A percentile compares a stretch with the other conserved stretches of the same genome.
Conservation (phyloP, 2,329 filamentous ascomycete genomes). For the Botryosphaeria dothidea region DNA sequence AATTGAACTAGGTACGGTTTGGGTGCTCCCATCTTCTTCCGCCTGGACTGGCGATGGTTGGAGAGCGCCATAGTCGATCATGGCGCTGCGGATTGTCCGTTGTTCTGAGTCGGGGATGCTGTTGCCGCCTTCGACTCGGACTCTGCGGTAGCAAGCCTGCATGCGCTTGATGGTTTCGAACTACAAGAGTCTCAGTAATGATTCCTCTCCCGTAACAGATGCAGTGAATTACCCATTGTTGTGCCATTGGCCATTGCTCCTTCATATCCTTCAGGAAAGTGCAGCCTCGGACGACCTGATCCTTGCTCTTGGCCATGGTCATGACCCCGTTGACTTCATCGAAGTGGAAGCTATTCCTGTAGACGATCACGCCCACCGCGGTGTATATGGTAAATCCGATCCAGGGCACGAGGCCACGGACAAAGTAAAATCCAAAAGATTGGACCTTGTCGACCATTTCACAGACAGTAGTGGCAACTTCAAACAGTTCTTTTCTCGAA, state of each 20-base stretch:
- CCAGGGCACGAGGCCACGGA: constrained; percentile 42
- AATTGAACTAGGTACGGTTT: neutral
- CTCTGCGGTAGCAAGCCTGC: constrained; percentile 42
- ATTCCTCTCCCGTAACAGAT: neutral
- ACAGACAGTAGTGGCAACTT: constrained; percentile 37
- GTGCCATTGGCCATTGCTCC: constrained; percentile 43
- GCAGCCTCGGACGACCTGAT: constrained; percentile 38
- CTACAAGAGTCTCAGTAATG: constrained; percentile 21
- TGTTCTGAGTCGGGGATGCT: constrained; percentile 39
- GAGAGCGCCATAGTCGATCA: constrained; percentile 44
- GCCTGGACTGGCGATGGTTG: constrained; percentile 41
- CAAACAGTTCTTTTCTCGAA: constrained; percentile 38
- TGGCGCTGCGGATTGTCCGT: constrained; percentile 36
- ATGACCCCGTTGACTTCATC: constrained; percentile 28
- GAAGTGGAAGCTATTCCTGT: constrained; percentile 40
- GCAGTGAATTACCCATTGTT: constrained; percentile 35
- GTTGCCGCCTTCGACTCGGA: constrained; percentile 34
- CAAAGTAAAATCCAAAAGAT: constrained; percentile 41
- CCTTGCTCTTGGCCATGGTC: constrained; percentile 34
- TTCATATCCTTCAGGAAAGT: constrained; percentile 43
- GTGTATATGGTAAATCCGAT: constrained; percentile 46
- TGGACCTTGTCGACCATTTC: constrained; percentile 45
- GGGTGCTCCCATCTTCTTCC: constrained; percentile 25
- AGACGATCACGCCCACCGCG: constrained; percentile 42
- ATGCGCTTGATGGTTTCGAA: constrained; percentile 45